phyloP scores from a whole-genome alignment of 768 basidiomycete genomes.

The Russula ochroleuca region DNA sequence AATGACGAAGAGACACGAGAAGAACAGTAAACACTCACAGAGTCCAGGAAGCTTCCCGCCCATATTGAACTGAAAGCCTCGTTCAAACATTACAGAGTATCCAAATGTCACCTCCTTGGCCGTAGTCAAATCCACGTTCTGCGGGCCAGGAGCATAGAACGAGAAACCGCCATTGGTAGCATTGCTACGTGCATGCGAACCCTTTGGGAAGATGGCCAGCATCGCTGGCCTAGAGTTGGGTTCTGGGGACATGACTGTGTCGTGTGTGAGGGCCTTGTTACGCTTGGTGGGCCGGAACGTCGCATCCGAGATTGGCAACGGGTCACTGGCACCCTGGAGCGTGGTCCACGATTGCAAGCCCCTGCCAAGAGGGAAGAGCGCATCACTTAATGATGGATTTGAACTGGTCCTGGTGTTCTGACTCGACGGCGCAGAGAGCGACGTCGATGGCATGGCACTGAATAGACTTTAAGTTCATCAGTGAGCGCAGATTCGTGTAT shows the following conservation, averaged over 20 bases:
- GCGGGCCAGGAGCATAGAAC: slow-evolving; percentile 64
- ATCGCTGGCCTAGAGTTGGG: neutral
- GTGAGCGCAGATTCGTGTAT: neutral
- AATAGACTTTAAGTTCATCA: too few species aligned
- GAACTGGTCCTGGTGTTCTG: neutral
- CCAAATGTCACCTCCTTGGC: slow-evolving; percentile 65
- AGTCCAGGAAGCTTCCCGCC: slow-evolving; percentile 74
- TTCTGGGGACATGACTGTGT: neutral
- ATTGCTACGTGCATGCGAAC: neutral
- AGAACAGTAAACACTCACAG: slow-evolving; percentile 52
- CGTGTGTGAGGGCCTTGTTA: slow-evolving; percentile 18
- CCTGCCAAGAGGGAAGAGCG: slow-evolving; percentile 29
- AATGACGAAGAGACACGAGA: neutral
- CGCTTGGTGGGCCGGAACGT: slow-evolving; percentile 31
- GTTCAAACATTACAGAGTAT: slow-evolving; percentile 57
- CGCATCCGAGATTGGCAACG: slow-evolving; percentile 31
- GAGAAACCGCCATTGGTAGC: slow-evolving; percentile 50
- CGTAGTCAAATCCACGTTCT: slow-evolving; percentile 46
- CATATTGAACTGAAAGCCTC: slow-evolving; percentile 57
- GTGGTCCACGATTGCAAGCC: slow-evolving; percentile 32
- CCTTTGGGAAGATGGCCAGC: neutral
- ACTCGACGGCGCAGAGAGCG: slow-evolving; percentile 19
- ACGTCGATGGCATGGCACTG: neutral
- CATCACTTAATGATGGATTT: neutral
- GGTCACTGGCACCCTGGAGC: slow-evolving; percentile 21